phyloP scores from a whole-genome alignment of 2,329 filamentous ascomycete species.

The Xylaria polymorpha region DNA sequence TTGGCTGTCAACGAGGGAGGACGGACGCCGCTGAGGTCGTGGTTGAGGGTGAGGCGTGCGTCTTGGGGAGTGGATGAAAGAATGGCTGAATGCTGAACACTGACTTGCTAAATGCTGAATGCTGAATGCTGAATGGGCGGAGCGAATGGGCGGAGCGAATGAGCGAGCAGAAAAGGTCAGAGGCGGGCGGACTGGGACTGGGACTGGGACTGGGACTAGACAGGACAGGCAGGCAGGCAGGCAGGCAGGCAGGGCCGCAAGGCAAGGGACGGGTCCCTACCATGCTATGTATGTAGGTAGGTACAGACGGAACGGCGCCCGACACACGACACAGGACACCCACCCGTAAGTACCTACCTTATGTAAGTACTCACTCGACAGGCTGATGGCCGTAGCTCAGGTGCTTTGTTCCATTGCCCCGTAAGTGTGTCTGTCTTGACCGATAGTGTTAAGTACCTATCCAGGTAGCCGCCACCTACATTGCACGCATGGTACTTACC shows the following conservation, averaged over 20 bases:
- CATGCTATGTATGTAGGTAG: no score
- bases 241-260: constrained; percentile 15
- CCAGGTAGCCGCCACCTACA: neutral
- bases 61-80: constrained; percentile 7
- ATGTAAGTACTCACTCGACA: no score
- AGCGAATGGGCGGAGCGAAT: constrained; percentile 23
- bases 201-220: no score
- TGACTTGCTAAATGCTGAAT: constrained; percentile 17
- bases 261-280: constrained; percentile 18
- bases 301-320: constrained; percentile 13
- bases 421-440: no score
- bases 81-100: constrained; percentile 17
- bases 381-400: neutral
- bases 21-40: neutral
- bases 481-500: neutral
- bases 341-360: no score
- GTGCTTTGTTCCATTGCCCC: neutral
- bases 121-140: constrained; percentile 21
- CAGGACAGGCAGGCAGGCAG: neutral
- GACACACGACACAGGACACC: constrained; percentile 16
- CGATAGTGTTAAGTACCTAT: neutral
- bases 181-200: neutral
- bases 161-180: constrained; percentile 34
- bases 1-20: neutral
- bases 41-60: constrained; percentile 20